Evolutionary conservation across 1,284 basidiomycete species (phyloP).

Genomic region (Ceratobasidium sp.): DNA sequence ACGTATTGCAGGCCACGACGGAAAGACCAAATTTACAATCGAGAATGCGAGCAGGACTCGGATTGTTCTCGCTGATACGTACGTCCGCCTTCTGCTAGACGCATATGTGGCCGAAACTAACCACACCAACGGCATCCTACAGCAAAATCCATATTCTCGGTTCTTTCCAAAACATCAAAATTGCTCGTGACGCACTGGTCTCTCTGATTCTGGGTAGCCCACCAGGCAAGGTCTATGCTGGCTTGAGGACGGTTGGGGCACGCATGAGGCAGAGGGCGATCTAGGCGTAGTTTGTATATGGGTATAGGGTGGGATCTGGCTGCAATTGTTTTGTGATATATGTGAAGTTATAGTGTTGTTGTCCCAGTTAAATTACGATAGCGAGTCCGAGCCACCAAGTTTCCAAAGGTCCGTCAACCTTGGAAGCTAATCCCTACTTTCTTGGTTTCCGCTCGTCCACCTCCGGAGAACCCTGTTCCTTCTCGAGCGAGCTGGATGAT

Average conservation of each 20-base stretch:
- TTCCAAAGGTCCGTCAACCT: slow-evolving; percentile 58
- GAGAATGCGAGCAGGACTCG: slow-evolving; percentile 96
- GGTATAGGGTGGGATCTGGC: background rate
- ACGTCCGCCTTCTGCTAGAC: slow-evolving; percentile 53
- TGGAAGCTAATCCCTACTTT: slow-evolving; percentile 81
- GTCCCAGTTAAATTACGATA: slow-evolving; percentile 27
- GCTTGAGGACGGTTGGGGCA: slow-evolving; percentile 88
- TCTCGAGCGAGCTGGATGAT: slow-evolving; percentile 82
- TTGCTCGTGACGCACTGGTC: slow-evolving; percentile 95
- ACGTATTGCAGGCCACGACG: slow-evolving; percentile 97
- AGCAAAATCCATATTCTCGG: slow-evolving; percentile 96
- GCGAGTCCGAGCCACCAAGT: background rate
- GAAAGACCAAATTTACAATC: slow-evolving; percentile 98
- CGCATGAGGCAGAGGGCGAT: slow-evolving; percentile 91
- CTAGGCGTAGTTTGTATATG: slow-evolving; percentile 50
- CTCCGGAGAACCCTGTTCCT: slow-evolving; percentile 90
- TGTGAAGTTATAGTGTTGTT: slow-evolving; percentile 4
- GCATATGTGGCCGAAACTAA: slow-evolving; percentile 23
- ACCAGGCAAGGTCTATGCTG: slow-evolving; percentile 95
- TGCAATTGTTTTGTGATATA: slow-evolving; percentile 1
- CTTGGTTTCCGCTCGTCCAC: slow-evolving; percentile 86
- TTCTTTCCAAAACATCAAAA: slow-evolving; percentile 96
- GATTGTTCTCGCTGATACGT: slow-evolving; percentile 97
- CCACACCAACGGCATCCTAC: slow-evolving; percentile 21
- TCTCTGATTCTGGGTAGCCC: slow-evolving; percentile 95